Percentiles rank a stretch among this genome's conserved stretches.
These are phyloP conservation scores for Xylaria sp. DNA, from an alignment of 2,329 filamentous ascomycete species.

Conservation along the genomic window DNA sequence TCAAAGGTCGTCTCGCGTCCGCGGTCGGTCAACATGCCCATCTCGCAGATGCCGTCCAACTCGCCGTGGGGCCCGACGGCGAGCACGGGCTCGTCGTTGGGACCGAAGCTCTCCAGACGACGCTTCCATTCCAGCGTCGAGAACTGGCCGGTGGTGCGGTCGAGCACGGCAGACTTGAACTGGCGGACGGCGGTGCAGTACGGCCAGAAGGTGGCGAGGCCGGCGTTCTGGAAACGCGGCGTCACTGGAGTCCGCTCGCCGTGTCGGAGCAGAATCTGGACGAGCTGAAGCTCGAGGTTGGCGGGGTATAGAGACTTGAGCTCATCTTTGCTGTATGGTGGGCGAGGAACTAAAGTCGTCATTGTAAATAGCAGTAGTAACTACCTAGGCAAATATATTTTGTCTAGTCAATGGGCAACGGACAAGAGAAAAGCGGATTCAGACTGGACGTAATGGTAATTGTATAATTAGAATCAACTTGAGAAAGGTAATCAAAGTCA, in stretches of 20 bases:
- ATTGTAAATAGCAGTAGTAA: conserved; percentile 58
- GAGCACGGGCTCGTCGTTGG: conserved; percentile 74
- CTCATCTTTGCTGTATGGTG: conserved; percentile 83
- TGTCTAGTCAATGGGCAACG: not conserved
- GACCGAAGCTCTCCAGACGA: conserved; percentile 83
- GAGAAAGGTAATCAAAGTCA: not conserved
- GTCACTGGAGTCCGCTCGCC: conserved; percentile 86
- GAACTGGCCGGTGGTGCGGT: conserved; percentile 53
- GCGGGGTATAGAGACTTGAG: conserved; percentile 83
- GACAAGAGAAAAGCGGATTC: not conserved
- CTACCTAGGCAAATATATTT: not conserved
- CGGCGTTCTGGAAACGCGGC: conserved; percentile 85
- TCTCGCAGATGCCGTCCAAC: conserved; percentile 83
- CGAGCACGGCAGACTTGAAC: conserved; percentile 66
- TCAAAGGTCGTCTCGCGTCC: conserved; percentile 77
- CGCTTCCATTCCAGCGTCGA: conserved; percentile 70
- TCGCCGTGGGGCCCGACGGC: conserved; percentile 74
- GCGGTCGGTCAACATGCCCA: conserved; percentile 79
- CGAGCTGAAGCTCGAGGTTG: conserved; percentile 82
- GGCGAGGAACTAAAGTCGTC: conserved; percentile 79
- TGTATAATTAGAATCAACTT: not conserved
- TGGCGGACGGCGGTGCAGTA: conserved; percentile 84
- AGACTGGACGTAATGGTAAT: not conserved
- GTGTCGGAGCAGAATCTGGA: conserved; percentile 86
- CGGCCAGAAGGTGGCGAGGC: conserved; percentile 79